These are phyloP conservation scores for Pistacia atlantica DNA, from an alignment of 345 rosid genomes.

Conservation along the genomic window DNA sequence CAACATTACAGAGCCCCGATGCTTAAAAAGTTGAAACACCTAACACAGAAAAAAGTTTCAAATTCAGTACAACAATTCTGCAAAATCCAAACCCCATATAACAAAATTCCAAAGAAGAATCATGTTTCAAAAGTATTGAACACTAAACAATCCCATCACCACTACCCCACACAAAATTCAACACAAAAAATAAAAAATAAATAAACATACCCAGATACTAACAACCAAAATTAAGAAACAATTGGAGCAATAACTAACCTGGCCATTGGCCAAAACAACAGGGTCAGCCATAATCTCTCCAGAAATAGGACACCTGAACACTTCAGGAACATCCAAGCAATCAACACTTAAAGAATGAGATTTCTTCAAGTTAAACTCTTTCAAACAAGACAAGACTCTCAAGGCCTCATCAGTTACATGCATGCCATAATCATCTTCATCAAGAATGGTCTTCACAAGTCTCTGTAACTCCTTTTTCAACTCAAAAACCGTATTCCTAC, in stretches of 20 bases:
- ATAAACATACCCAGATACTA: neutral
- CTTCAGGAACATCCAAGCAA: slow-evolving; percentile 29
- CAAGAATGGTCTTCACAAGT: slow-evolving; percentile 32
- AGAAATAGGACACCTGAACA: slow-evolving; percentile 53
- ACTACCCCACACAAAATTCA: neutral
- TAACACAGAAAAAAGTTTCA: neutral
- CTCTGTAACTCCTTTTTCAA: slow-evolving; percentile 44
- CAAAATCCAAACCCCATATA: neutral
- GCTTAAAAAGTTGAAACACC: neutral
- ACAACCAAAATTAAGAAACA: neutral
- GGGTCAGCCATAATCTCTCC: slow-evolving; percentile 54
- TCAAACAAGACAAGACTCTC: slow-evolving; percentile 31
- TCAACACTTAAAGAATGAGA: slow-evolving; percentile 16
- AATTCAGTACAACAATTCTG: neutral
- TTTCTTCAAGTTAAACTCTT: slow-evolving; percentile 30
- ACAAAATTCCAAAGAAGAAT: neutral
- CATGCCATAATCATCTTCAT: slow-evolving; percentile 35
- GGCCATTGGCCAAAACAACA: slow-evolving; percentile 57
- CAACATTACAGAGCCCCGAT: neutral
- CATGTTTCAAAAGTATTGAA: neutral
- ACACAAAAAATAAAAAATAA: too few relatives aligned
- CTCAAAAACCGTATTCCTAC: slow-evolving; percentile 27
- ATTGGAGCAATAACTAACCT: slow-evolving; percentile 37
- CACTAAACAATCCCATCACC: neutral
- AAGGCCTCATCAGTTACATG: slow-evolving; percentile 40